Base-by-base conservation (phyloP, 2,329 filamentous ascomycete genomes). In the Botrytis aclada region DNA sequence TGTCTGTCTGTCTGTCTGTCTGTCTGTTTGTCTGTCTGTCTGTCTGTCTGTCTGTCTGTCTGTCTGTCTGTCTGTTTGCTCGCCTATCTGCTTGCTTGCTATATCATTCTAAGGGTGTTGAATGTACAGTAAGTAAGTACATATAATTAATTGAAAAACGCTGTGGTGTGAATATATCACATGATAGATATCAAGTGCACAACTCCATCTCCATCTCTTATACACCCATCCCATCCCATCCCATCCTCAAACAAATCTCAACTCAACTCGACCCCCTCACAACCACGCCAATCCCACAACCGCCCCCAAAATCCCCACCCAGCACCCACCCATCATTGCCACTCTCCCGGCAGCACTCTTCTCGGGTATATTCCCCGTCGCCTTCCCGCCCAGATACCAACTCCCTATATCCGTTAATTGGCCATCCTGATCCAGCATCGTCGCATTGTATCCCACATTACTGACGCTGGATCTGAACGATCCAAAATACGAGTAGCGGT, bases 331-430 rank as follows among this genome's bases (percentile, higher is more conserved):
- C 37, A 69, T 45, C 6, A 14, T 16, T 39, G 12, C 32, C 16
- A 22, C 9, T 34, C 39, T 72, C 56, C 25, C 60, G 8, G 63
- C 66, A 1, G 37, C 51, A 37, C 66, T 71, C 32, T 66, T 51
- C 22, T 70, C 72, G 1, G 77, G 78, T 4, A 77, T 74, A 71
- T 78, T 78, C 29, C 85, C 86, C 2, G 85, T 87, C 0, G 83
- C 84, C 20, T 77, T 77, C 12, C 84, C 81, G 1, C 93, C 89
- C n/a, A 96, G 81, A 81, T 95, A 96, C 90, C 90, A 92, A 3
- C 87, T 86, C 0, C 93, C 93, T 76, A 95, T 92, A 76, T 93
- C 89, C 1, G 93, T 95, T 75, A 96, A 83, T 74, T 88, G 79
- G 60, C 93, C 93, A 25, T 88, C 84, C 60, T 88, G 84, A 78